These are phyloP conservation scores for Verticillium tricorpus DNA, from an alignment of 2,329 filamentous ascomycete species.

Conservation along the genomic window DNA sequence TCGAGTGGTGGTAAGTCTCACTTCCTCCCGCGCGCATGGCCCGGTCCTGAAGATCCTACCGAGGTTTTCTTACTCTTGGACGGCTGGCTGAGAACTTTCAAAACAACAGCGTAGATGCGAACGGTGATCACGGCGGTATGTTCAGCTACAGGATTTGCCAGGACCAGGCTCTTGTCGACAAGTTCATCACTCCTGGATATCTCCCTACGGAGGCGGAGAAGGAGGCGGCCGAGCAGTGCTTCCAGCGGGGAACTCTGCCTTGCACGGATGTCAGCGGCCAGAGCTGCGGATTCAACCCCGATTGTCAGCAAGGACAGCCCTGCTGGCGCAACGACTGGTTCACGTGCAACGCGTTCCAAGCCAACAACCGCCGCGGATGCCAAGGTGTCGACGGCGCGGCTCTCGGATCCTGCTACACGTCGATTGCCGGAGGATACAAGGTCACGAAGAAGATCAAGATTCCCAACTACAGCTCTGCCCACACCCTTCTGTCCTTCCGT, in stretches of 20 bases:
- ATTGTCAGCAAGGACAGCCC: slow-evolving; percentile 36
- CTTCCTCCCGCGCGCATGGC: neutral
- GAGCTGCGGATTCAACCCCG: slow-evolving; percentile 40
- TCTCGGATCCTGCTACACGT: slow-evolving; percentile 42
- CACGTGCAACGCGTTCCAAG: slow-evolving; percentile 43
- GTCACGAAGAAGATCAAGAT: slow-evolving; percentile 48
- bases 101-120: slow-evolving; percentile 38
- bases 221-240: slow-evolving; percentile 48
- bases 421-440: slow-evolving; percentile 48
- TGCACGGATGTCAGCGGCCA: slow-evolving; percentile 48
- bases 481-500: slow-evolving; percentile 46
- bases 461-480: slow-evolving; percentile 40
- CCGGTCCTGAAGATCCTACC: neutral
- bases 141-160: slow-evolving; percentile 51
- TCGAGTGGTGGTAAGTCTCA: slow-evolving; percentile 40
- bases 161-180: slow-evolving; percentile 44
- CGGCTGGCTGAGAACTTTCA: neutral
- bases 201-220: slow-evolving; percentile 47
- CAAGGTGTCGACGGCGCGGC: slow-evolving; percentile 40
- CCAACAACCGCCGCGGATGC: slow-evolving; percentile 30
- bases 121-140: slow-evolving; percentile 54
- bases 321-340: slow-evolving; percentile 52
- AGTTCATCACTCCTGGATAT: slow-evolving; percentile 41
- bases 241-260: slow-evolving; percentile 38
- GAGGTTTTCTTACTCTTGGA: neutral